phyloP scores from a whole-genome alignment of 768 basidiomycete species.

The Rhizopogon rudus region DNA sequence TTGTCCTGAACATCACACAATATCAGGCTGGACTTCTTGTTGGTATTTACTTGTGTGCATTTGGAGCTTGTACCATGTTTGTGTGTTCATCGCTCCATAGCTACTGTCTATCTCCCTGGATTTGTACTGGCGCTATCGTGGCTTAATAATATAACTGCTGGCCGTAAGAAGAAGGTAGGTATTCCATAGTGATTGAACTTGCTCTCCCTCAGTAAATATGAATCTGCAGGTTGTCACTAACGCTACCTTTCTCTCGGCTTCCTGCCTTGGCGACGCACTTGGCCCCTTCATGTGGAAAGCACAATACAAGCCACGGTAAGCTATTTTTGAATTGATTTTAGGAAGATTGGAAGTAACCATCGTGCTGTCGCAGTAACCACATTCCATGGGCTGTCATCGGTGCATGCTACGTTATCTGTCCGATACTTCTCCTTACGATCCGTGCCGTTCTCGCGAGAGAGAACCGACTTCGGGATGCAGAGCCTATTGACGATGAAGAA shows the following conservation, averaged over 20 bases:
- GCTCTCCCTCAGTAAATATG: not conserved
- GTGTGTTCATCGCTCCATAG: not conserved
- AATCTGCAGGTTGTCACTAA: conserved; percentile 27
- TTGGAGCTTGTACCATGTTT: not conserved
- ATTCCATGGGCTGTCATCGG: conserved; percentile 71
- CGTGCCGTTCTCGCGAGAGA: conserved; percentile 46
- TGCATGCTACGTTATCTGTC: conserved; percentile 49
- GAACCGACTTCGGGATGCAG: conserved; percentile 50
- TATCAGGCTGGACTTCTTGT: conserved; percentile 31
- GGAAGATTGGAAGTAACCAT: not conserved
- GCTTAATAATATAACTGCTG: conserved; percentile 54
- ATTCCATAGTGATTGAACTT: conserved; percentile 8
- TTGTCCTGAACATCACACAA: not conserved
- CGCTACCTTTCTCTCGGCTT: conserved; percentile 63
- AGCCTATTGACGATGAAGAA: conserved; percentile 45
- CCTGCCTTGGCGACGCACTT: conserved; percentile 54
- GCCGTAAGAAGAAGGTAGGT: conserved; percentile 62
- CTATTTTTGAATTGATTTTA: conserved; percentile 1
- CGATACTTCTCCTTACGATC: conserved; percentile 39
- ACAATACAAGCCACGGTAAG: conserved; percentile 53
- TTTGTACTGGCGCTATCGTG: conserved; percentile 54
- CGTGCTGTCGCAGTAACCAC: conserved; percentile 39
- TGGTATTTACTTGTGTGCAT: conserved; percentile 44
- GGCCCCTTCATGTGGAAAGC: conserved; percentile 72
- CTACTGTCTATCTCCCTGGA: conserved; percentile 45